phyloP scores from a whole-genome alignment of 2,329 filamentous ascomycete species.

The Fusarium sp. region DNA sequence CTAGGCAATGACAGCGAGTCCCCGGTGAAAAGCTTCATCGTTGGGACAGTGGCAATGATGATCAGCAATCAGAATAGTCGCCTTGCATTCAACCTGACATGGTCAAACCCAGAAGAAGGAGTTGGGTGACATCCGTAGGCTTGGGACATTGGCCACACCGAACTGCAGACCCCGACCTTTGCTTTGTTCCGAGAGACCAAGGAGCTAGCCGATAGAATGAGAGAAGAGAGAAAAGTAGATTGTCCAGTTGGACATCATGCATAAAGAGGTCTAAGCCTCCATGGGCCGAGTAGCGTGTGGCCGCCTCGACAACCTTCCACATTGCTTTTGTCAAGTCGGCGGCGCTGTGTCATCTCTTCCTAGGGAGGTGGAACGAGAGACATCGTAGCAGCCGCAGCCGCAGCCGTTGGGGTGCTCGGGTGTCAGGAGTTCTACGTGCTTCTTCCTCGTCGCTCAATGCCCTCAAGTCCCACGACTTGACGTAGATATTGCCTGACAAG shows the following conservation, averaged over 20 bases:
- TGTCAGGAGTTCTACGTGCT: background rate
- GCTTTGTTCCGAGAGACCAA: slow-evolving; percentile 4
- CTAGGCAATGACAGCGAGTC: background rate
- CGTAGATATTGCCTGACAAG: slow-evolving; percentile 20
- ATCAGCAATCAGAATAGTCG: slow-evolving; percentile 20
- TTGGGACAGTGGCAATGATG: slow-evolving; percentile 20
- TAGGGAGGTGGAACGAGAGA: background rate
- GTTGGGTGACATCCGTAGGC: slow-evolving; percentile 14
- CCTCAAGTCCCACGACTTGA: slow-evolving; percentile 15
- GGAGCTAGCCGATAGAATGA: slow-evolving; percentile 16
- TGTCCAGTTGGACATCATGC: slow-evolving; percentile 17
- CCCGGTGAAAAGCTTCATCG: slow-evolving; percentile 1
- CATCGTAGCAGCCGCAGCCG: background rate
- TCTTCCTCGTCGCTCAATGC: slow-evolving; percentile 6
- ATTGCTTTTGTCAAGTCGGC: slow-evolving; percentile 31
- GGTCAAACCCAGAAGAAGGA: slow-evolving; percentile 12
- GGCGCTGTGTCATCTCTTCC: slow-evolving; percentile 4
- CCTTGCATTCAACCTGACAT: slow-evolving; percentile 25
- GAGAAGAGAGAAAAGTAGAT: slow-evolving; percentile 24
- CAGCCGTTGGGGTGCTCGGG: background rate
- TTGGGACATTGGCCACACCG: slow-evolving; percentile 15
- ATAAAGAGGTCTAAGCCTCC: slow-evolving; percentile 9
- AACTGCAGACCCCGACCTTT: slow-evolving; percentile 16
- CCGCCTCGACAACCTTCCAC: slow-evolving; percentile 2
- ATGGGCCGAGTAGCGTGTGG: slow-evolving; percentile 12